These are phyloP conservation scores for Fomitopsis betulina DNA, from an alignment of 1,284 basidiomycete genomes.

Conservation along the genomic window DNA sequence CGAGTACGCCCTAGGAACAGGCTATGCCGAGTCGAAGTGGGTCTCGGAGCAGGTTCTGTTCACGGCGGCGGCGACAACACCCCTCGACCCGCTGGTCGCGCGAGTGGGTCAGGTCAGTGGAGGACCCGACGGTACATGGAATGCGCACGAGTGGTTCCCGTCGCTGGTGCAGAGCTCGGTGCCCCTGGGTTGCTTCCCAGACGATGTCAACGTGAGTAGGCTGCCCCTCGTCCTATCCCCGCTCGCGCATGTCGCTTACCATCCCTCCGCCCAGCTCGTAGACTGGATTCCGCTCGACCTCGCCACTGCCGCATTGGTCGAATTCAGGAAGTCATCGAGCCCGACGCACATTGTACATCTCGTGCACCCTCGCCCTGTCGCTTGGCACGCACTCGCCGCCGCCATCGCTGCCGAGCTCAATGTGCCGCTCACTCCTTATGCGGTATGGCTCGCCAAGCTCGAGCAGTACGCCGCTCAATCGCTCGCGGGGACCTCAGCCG, in stretches of 20 bases:
- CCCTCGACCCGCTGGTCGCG: slow-evolving; percentile 27
- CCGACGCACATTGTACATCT: slow-evolving; percentile 22
- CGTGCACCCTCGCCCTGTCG: slow-evolving; percentile 23
- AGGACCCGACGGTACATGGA: slow-evolving; percentile 36
- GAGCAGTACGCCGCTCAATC: not conserved
- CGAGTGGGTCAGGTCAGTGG: slow-evolving; percentile 43
- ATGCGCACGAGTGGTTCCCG: slow-evolving; percentile 41
- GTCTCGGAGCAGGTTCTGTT: slow-evolving; percentile 30
- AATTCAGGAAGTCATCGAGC: slow-evolving; percentile 15
- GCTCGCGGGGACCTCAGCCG: not conserved
- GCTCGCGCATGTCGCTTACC: not conserved
- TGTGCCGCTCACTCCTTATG: slow-evolving; percentile 19
- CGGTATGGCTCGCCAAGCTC: slow-evolving; percentile 19
- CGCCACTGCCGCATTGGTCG: slow-evolving; percentile 20
- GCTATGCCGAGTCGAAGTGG: slow-evolving; percentile 39
- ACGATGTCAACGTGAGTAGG: slow-evolving; percentile 14
- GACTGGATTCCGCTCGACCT: slow-evolving; percentile 23
- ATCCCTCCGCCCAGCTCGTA: slow-evolving; percentile 9
- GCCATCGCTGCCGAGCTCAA: slow-evolving; percentile 14
- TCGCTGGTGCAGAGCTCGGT: slow-evolving; percentile 33
- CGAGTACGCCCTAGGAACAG: slow-evolving; percentile 25
- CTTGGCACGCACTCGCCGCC: slow-evolving; percentile 16
- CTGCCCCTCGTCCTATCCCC: slow-evolving; percentile 8
- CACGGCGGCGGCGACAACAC: slow-evolving; percentile 15
- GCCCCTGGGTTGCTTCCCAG: slow-evolving; percentile 25